Conservation (phyloP, 192 early-diverging fungal species). For the Umbelopsis vinacea region DNA sequence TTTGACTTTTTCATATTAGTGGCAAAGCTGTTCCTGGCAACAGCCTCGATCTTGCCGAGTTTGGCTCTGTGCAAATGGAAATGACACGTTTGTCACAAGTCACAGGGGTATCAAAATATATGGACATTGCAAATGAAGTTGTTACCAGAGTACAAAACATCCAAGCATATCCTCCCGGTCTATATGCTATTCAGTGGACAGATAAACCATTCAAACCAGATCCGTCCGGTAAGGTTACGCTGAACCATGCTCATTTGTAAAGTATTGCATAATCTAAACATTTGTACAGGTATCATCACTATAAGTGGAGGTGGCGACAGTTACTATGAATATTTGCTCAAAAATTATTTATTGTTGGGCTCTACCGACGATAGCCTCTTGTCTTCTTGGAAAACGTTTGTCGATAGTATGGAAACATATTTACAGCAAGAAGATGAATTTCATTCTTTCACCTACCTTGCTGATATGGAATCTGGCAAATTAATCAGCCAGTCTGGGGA, state of each 20-base stretch:
- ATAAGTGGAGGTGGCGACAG: conserved; percentile 58
- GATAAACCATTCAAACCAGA: conserved; percentile 40
- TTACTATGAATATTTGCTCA: conserved; percentile 67
- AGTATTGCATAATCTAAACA: neutral
- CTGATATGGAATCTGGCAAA: conserved; percentile 9
- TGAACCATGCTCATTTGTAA: neutral
- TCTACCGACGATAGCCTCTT: conserved; percentile 38
- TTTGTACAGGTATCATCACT: conserved; percentile 33
- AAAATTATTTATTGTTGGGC: conserved; percentile 54
- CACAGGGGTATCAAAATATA: conserved; percentile 68
- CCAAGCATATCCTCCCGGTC: conserved; percentile 53
- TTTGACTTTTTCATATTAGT: conserved; percentile 1
- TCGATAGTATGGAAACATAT: conserved; percentile 28
- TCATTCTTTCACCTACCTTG: conserved; percentile 15
- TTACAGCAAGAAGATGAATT: conserved; percentile 19
- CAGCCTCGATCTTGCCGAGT: conserved; percentile 55
- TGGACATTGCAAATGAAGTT: conserved; percentile 51
- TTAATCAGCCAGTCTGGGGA: conserved; percentile 26
- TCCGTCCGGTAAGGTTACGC: neutral
- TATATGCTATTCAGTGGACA: conserved; percentile 59
- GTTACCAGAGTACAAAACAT: conserved; percentile 52
- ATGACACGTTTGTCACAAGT: conserved; percentile 79
- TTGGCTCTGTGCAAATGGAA: conserved; percentile 81
- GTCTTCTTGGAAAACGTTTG: conserved; percentile 41
- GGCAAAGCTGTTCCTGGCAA: conserved; percentile 20